Base-by-base conservation (phyloP, 768 basidiomycete genomes). In the Rubroboletus pulcherrimus region DNA sequence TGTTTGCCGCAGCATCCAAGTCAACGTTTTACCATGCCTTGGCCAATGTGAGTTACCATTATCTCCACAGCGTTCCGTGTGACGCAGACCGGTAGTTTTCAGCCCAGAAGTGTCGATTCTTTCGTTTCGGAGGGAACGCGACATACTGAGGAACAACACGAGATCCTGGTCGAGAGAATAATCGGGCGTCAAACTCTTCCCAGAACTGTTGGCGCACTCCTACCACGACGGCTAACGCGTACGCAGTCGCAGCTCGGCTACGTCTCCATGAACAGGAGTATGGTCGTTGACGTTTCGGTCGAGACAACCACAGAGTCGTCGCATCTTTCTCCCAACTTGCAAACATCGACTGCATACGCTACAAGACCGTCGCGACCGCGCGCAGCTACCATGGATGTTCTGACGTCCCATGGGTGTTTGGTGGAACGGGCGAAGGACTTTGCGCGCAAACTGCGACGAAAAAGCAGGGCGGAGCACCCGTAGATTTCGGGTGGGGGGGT, bases 151-250 rank as follows among this genome's bases (percentile, higher is more conserved):
- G 78, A 81, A 51, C 68, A 70, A 49, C 78, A 77, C 52, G 79
- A 81, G 41, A 81, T 78, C 9, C 77, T 75, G 49, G 72, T 84
- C 57, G 74, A 78, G 41, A 75, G 75, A 49, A 79, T 81, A 60
- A 72, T 68, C 7, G 76, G 75, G 3, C 75, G 74, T 34, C 71
- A 71, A 58, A 75, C 70, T 45, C 67, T 81, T 39, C 74, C 78
- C 3, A 74, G 73, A 47, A 74, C 76, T 15, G 60, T 80, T 19
- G 72, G 73, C 42, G 64, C 70, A 14, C 62, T 82, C 26, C 63
- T 82, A 50, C 76, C 81, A n/a, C 71, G 79, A 38, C 71, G 79
- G 19, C 68, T 80, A 39, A 75, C 72, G 52, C 76, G 79, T 31
- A 68, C 77, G 1, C 71, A 70, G 46, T 79, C 80, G 4, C 66